Conservation (phyloP, 768 basidiomycete species). For the Obba rivulosa region DNA sequence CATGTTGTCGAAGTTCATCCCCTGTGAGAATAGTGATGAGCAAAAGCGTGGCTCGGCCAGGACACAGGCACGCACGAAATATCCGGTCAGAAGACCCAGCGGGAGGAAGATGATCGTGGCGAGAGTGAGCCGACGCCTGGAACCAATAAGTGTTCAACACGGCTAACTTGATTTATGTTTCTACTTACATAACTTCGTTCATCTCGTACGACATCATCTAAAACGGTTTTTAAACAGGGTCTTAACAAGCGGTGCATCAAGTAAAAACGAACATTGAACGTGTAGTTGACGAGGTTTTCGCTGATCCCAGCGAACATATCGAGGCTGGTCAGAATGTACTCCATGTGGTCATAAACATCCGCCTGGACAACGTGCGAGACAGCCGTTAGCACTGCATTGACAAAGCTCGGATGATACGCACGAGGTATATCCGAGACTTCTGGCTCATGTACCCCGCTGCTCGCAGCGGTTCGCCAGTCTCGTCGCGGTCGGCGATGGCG, state of each 20-base stretch:
- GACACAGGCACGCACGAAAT: constrained; percentile 43
- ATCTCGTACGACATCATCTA: constrained; percentile 69
- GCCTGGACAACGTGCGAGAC: constrained; percentile 33
- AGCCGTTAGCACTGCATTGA: not conserved
- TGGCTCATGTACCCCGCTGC: constrained; percentile 53
- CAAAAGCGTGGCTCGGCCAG: not conserved
- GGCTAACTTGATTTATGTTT: not conserved
- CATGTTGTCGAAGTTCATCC: constrained; percentile 58
- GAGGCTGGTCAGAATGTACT: constrained; percentile 56
- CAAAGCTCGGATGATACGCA: constrained; percentile 19
- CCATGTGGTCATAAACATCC: constrained; percentile 69
- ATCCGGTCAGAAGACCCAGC: constrained; percentile 59
- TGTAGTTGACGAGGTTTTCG: constrained; percentile 63
- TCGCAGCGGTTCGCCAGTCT: constrained; percentile 19
- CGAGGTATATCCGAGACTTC: constrained; percentile 58
- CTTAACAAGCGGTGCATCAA: not conserved
- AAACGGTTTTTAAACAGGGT: not conserved
- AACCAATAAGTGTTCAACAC: not conserved
- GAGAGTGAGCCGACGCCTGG: constrained; percentile 43
- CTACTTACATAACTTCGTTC: constrained; percentile 54
- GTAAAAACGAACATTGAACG: constrained; percentile 54
- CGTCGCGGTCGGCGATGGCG: constrained; percentile 39
- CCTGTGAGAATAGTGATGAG: constrained; percentile 28
- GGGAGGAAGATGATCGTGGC: constrained; percentile 65
- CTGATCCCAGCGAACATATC: constrained; percentile 66